phyloP scores from a whole-genome alignment of 345 rosid genomes.

The Euphorbia peplus region DNA sequence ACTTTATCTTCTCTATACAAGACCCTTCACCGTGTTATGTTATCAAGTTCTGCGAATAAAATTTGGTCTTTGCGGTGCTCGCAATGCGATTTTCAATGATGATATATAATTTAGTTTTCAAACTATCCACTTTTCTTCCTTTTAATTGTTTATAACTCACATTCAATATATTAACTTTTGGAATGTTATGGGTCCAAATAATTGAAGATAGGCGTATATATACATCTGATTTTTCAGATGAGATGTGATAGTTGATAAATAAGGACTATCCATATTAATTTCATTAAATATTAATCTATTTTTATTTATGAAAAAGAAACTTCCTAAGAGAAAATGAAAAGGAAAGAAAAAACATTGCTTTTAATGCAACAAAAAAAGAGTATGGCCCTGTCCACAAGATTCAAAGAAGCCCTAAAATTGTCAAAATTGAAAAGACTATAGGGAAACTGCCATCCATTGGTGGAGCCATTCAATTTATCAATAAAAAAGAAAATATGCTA shows the following conservation, averaged over 20 bases:
- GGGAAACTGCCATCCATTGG: slow-evolving; percentile 5
- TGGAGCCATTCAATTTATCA: slow-evolving; percentile 10
- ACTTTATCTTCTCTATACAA: too few species aligned
- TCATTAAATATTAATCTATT: slow-evolving; percentile 11
- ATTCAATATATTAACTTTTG: background rate
- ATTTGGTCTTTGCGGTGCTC: too few species aligned
- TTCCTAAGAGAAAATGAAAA: background rate
- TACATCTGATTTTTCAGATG: slow-evolving; percentile 12
- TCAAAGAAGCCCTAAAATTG: background rate
- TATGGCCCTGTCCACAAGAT: slow-evolving; percentile 13
- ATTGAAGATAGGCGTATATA: slow-evolving; percentile 4
- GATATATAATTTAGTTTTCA: too few species aligned
- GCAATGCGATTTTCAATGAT: too few species aligned
- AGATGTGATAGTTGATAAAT: slow-evolving; percentile 25
- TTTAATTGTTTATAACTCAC: too few species aligned
- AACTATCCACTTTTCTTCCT: too few species aligned
- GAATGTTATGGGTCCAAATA: slow-evolving; percentile 10
- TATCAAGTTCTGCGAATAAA: too few species aligned
- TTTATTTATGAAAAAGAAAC: slow-evolving; percentile 12
- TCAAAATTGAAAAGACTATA: slow-evolving; percentile 6
- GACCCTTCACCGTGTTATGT: too few species aligned
- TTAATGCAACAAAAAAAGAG: background rate
- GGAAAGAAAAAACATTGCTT: background rate
- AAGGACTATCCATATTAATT: slow-evolving; percentile 19
- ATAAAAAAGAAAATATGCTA: too few species aligned